phyloP scores from a whole-genome alignment of 345 rosid genomes.

The Hibiscus tridactylites region DNA sequence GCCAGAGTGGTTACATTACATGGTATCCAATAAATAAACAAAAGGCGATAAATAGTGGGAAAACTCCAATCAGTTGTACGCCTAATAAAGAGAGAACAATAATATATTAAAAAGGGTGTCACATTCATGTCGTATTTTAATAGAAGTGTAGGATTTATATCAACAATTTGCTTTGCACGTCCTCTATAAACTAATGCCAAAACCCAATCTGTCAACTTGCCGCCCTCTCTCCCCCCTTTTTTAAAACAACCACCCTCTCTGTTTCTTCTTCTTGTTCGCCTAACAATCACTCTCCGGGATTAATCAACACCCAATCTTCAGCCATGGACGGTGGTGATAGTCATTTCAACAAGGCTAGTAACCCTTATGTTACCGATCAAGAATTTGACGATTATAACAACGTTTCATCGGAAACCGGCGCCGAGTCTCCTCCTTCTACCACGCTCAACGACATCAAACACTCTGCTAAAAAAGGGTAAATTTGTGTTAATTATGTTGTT shows the following conservation, averaged over 20 bases:
- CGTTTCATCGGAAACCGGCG: constrained; percentile 35
- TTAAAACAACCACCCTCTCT: constrained; percentile 25
- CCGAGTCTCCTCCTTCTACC: constrained; percentile 49
- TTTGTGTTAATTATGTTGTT: not conserved
- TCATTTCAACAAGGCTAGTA: constrained; percentile 19
- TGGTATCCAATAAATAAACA: not conserved
- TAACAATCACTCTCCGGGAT: constrained; percentile 11
- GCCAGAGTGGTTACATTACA: not conserved
- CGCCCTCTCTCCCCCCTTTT: constrained; percentile 22
- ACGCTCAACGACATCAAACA: constrained; percentile 38
- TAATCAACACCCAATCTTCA: not conserved
- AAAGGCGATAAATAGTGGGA: not conserved
- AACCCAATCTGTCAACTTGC: constrained; percentile 37
- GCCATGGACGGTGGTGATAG: constrained; percentile 23
- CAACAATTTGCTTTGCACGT: constrained; percentile 50
- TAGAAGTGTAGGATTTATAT: constrained; percentile 12
- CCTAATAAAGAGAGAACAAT: not conserved
- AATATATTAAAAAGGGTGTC: not conserved
- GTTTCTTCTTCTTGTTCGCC: constrained; percentile 3
- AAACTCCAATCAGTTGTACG: not conserved
- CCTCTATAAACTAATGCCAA: constrained; percentile 25
- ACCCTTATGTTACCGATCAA: constrained; percentile 16
- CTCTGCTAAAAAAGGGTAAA: constrained; percentile 57
- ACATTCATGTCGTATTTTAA: constrained; percentile 9
- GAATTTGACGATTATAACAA: constrained; percentile 28